Conservation (phyloP, 1,284 basidiomycete genomes). For the Vanrija humicola region DNA sequence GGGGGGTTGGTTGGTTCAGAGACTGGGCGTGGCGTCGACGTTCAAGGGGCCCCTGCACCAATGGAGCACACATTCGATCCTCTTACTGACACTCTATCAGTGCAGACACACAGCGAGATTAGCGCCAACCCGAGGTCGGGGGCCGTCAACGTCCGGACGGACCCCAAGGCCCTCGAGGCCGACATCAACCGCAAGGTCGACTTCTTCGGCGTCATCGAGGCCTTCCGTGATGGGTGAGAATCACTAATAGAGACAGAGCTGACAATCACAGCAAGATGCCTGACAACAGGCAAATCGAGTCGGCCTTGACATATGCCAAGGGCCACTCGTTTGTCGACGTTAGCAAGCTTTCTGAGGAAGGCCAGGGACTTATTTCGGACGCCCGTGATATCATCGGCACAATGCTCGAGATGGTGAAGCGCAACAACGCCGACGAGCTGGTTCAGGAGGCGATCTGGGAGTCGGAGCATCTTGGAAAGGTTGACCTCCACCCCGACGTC, state of each 20-base stretch:
- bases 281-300: constrained; percentile 72
- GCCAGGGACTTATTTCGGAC: constrained; percentile 70
- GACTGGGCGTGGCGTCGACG: no score
- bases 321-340: constrained; percentile 65
- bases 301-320: constrained; percentile 64
- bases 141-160: constrained; percentile 43
- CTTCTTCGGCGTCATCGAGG: constrained; percentile 72
- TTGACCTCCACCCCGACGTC: constrained; percentile 48
- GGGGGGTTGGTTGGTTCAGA: no score
- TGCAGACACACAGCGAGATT: constrained; percentile 10
- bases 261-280: constrained; percentile 58
- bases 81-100: not conserved
- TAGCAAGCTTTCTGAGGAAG: constrained; percentile 67
- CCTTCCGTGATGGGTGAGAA: constrained; percentile 63
- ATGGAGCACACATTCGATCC: no score
- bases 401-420: constrained; percentile 60
- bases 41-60: no score
- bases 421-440: constrained; percentile 86
- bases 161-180: constrained; percentile 39
- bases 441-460: constrained; percentile 78
- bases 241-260: not conserved
- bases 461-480: constrained; percentile 10
- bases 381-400: constrained; percentile 52
- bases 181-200: constrained; percentile 51
- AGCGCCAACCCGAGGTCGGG: constrained; percentile 22